phyloP scores from a whole-genome alignment of 2,329 filamentous ascomycete species.

The Aspergillus fructus region DNA sequence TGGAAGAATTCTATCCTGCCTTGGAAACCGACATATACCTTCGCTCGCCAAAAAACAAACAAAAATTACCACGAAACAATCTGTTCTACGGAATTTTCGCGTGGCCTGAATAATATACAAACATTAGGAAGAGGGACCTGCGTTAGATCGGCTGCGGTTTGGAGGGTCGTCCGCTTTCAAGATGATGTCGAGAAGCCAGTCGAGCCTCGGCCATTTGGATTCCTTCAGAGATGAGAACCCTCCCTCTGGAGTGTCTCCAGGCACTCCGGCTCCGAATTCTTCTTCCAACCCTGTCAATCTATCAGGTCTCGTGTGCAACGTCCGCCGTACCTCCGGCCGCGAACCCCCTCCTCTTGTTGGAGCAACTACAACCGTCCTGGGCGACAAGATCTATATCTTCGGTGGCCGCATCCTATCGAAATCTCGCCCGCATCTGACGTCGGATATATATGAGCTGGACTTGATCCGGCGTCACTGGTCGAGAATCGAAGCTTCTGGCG shows the following conservation, averaged over 20 bases:
- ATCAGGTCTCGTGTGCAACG: slow-evolving; percentile 67
- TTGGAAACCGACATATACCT: background rate
- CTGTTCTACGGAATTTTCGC: background rate
- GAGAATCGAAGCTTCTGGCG: slow-evolving; percentile 78
- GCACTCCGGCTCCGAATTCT: slow-evolving; percentile 26
- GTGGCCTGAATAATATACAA: background rate
- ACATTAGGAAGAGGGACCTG: background rate
- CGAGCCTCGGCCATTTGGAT: slow-evolving; percentile 37
- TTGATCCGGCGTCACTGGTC: slow-evolving; percentile 90
- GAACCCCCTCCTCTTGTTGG: slow-evolving; percentile 91
- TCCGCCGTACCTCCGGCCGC: slow-evolving; percentile 79
- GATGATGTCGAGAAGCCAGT: slow-evolving; percentile 42
- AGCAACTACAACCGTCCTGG: slow-evolving; percentile 90
- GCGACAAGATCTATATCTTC: slow-evolving; percentile 96
- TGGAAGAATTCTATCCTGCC: background rate
- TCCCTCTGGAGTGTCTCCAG: slow-evolving; percentile 29
- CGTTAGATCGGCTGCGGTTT: background rate
- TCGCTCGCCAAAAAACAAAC: background rate
- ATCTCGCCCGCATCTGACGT: slow-evolving; percentile 78
- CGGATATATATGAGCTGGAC: slow-evolving; percentile 91
- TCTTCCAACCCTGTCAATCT: slow-evolving; percentile 56
- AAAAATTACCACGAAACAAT: too few relatives aligned
- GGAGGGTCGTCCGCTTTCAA: slow-evolving; percentile 15
- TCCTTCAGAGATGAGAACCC: slow-evolving; percentile 31
- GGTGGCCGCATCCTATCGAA: slow-evolving; percentile 85